Evolutionary conservation across 2,329 filamentous ascomycete genomes (phyloP).

Genomic region (Spiromastix sp.): DNA sequence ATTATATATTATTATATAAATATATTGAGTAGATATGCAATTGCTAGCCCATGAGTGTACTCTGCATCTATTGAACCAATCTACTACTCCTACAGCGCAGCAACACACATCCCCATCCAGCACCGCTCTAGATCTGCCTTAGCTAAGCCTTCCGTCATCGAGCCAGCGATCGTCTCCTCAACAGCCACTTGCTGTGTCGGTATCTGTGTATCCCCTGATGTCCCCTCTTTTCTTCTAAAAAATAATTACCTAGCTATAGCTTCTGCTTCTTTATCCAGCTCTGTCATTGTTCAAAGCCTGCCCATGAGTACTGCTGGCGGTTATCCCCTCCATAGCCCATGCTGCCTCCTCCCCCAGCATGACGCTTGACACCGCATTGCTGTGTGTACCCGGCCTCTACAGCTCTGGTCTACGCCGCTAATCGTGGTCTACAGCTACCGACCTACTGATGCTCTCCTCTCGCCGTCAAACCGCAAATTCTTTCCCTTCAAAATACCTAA

Average conservation of each 20-base stretch:
- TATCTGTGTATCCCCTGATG: neutral
- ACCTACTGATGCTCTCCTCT: slow-evolving; percentile 56
- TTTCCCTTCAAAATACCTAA: slow-evolving; percentile 58
- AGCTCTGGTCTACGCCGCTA: slow-evolving; percentile 7
- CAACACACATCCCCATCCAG: neutral
- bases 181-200: neutral
- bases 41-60: too few species aligned
- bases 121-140: neutral
- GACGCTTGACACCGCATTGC: slow-evolving; percentile 32
- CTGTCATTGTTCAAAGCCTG: too few species aligned
- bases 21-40: too few species aligned
- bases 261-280: slow-evolving; percentile 3
- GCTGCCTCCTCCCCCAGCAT: slow-evolving; percentile 20
- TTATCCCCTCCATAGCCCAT: too few species aligned
- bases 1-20: too few species aligned
- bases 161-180: neutral
- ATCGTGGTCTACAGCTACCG: slow-evolving; percentile 41
- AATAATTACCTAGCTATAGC: neutral
- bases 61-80: too few species aligned
- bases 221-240: neutral
- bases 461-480: slow-evolving; percentile 51
- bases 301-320: too few species aligned
- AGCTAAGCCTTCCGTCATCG: slow-evolving; percentile 6
- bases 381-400: slow-evolving; percentile 18
- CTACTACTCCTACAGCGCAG: too few species aligned